Evolutionary conservation across 2,329 filamentous ascomycete genomes (phyloP).

Genomic region (Pyricularia pennisetigena): DNA sequence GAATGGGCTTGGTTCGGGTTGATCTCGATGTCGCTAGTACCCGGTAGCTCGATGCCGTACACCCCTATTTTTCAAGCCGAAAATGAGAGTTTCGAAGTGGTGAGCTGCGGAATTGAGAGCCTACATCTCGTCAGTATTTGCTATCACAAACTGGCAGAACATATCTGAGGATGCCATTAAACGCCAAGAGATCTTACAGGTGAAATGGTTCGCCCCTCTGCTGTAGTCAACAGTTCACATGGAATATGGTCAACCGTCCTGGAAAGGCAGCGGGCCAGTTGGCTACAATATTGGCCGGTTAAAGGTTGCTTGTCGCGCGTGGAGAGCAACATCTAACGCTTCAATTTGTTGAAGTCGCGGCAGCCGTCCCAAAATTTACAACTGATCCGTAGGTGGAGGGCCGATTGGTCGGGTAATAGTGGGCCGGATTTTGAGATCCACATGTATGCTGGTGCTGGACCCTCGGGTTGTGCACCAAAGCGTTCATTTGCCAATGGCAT

Average conservation of each 20-base stretch:
- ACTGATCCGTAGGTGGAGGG: background rate
- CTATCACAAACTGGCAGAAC: background rate
- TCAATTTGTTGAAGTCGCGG: no score
- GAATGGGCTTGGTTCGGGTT: background rate
- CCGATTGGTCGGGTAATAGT: slow-evolving; percentile 1
- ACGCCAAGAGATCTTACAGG: background rate
- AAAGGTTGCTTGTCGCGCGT: background rate
- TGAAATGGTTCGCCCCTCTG: background rate
- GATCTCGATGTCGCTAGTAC: background rate
- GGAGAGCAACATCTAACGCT: no score
- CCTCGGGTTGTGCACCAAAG: background rate
- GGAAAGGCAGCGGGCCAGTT: background rate
- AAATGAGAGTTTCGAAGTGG: background rate
- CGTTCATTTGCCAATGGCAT: background rate
- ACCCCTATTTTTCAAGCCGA: background rate
- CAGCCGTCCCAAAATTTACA: background rate
- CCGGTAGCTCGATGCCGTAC: background rate
- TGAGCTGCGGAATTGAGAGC: background rate
- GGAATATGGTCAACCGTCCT: background rate
- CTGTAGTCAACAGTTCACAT: background rate
- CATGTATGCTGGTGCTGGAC: background rate
- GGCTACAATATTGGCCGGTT: background rate
- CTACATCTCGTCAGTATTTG: background rate
- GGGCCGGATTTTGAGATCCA: background rate
- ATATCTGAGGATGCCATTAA: background rate